Evolutionary conservation across 805 yeast genomes (phyloP).

Genomic region (Yamadazyma tumulicola): DNA sequence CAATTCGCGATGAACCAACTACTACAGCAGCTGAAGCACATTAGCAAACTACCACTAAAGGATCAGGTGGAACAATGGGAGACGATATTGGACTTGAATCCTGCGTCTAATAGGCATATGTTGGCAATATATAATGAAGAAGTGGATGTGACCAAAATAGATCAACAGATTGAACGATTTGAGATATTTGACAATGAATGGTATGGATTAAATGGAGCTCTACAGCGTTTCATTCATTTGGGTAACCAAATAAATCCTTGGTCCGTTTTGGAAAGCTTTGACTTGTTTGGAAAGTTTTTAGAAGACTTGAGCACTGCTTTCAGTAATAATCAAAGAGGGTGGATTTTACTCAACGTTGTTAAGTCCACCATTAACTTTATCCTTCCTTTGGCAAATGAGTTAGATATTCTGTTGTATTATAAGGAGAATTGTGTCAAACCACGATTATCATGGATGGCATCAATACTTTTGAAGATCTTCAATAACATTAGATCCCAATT

Average conservation of each 20-base stretch:
- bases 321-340: conserved; percentile 39
- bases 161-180: conserved; percentile 1
- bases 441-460: conserved; percentile 48
- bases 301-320: conserved; percentile 49
- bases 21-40: conserved; percentile 7
- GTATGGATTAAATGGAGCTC: conserved; percentile 44
- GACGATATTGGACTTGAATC: conserved; percentile 14
- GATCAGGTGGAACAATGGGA: conserved; percentile 7
- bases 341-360: conserved; percentile 32
- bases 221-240: conserved; percentile 44
- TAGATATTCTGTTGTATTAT: conserved; percentile 40
- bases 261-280: conserved; percentile 51
- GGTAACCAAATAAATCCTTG: conserved; percentile 53
- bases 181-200: conserved; percentile 18
- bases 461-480: conserved; percentile 54
- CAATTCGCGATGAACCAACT: conserved; percentile 8
- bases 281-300: conserved; percentile 45
- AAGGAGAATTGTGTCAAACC: conserved; percentile 41
- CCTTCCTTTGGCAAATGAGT: conserved; percentile 42
- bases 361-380: conserved; percentile 34
- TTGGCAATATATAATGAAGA: conserved; percentile 7
- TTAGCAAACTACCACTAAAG: conserved; percentile 5
- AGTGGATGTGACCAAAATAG: not conserved
- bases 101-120: conserved; percentile 7
- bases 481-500: conserved; percentile 53